Base-by-base conservation (phyloP, 129 eudicot genomes). In the Lonicera japonica region DNA sequence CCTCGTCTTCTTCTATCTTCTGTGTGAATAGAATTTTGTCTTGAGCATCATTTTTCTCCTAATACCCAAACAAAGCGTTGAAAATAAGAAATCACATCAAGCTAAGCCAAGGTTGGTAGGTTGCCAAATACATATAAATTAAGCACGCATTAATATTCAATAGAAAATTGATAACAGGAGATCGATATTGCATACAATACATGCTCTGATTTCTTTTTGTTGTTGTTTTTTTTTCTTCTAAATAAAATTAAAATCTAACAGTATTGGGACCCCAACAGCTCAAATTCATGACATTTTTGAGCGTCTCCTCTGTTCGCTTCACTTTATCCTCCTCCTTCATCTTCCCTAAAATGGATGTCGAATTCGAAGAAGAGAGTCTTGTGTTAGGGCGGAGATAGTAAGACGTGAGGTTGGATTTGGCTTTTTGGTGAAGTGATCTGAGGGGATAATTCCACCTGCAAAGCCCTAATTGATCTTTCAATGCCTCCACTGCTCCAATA, bases 211-310 rank as follows among this genome's bases (percentile, higher is more conserved):
- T 29, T 29, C 2, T 1, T 29, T 29, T 29, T n/a, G n/a, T n/a
- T n/a, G n/a, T n/a, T n/a, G n/a, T n/a, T n/a, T n/a, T n/a, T n/a
- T n/a, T n/a, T n/a, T n/a, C n/a, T n/a, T n/a, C n/a, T n/a, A n/a
- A n/a, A n/a, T n/a, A n/a, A n/a, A 38, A 34, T 61, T 75, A 84
- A 72, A 84, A 84, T 52, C 87, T 66, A 66, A 80, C 64, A 23
- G 84, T 80, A 67, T 39, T 80, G 2, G 95, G 90, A 75, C 90
- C 87, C 69, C 73, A 83, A 50, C 81, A 80, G 66, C 73, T 77
- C 47, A 83, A 34, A n/a, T 83, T 68, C 88, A 87, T 70, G 12
- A 83, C 90, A 51, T 63, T 80, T 22, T 65, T 71, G 70, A 75
- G 45, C 1, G 72, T 64, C 12, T 70, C 83, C 19, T 73, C 86